phyloP scores from a whole-genome alignment of 2,329 filamentous ascomycete species.

The Aureobasidium melanogenum region DNA sequence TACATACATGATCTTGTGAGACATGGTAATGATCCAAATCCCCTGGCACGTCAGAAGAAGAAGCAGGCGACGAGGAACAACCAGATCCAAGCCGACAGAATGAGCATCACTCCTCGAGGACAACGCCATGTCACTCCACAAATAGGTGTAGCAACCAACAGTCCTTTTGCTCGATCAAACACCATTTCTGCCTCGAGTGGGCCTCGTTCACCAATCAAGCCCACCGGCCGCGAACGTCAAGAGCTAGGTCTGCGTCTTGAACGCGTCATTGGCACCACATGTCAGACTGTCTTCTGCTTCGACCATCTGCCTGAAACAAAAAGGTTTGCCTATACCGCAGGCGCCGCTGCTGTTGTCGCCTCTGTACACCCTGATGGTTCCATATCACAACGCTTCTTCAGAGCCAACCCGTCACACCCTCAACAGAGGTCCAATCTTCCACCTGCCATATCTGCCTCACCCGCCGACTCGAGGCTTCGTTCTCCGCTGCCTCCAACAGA shows the following conservation, averaged over 20 bases:
- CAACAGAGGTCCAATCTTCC: not conserved
- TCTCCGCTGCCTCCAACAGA: not conserved
- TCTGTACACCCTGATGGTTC: constrained; percentile 59
- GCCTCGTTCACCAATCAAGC: constrained; percentile 10
- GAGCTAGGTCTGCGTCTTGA: constrained; percentile 12
- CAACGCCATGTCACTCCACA: not conserved
- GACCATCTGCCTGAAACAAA: constrained; percentile 63
- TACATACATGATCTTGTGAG: constrained; percentile 1
- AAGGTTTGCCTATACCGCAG: constrained; percentile 82
- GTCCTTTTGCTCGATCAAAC: not conserved
- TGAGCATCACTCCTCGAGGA: constrained; percentile 2
- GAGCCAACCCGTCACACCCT: constrained; percentile 43
- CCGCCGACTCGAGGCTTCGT: not conserved
- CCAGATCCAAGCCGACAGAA: not conserved
- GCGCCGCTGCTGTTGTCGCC: constrained; percentile 85
- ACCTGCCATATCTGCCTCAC: not conserved
- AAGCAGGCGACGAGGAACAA: not conserved
- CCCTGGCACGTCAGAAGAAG: constrained; percentile 12
- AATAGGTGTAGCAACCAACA: not conserved
- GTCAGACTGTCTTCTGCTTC: constrained; percentile 74
- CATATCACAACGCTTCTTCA: constrained; percentile 76
- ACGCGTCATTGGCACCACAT: constrained; percentile 86
- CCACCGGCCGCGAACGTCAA: not conserved
- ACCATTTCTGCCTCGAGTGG: not conserved
- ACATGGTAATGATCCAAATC: constrained; percentile 13